Evolutionary conservation across 192 early-diverging fungal species (phyloP), one percentile per base, ranked within the genome.

Genomic region (Funneliformis geosporum): DNA sequence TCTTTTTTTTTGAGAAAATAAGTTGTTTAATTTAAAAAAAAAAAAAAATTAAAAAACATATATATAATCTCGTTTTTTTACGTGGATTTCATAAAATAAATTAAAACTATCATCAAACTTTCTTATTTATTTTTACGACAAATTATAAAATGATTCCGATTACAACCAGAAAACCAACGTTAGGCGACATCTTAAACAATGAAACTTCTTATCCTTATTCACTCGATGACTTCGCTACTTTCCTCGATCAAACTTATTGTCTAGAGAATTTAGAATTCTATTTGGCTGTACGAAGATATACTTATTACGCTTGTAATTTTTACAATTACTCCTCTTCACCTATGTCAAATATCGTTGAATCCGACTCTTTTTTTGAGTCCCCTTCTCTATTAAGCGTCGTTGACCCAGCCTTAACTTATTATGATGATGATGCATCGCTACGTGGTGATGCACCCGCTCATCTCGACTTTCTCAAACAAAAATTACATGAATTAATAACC

Each of bases 221-320:
- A 11, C 39, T 81, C 2, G 64, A 74, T 42, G 79, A 80, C 23
- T 85, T 83, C 60, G 75, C 75, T 21, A 71, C 74, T 12, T 83
- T 79, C 23, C 62, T 85, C 23, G 60, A 80, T 60, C 71, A 75
- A 80, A 75, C 83, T 10, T 82, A 82, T 62, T 84, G 81, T 55
- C 7, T 80, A 14, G 83, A 84, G 40, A 84, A 84, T 76, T 70
- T 84, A 2, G 71, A 73, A 6, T 84, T 84, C 25, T 84, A 75
- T 73, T 47, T 78, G 33, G 80, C 83, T 8, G 79, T 82, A 42
- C 80, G 79, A 71, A 50, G 62, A 55, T 84, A 84, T 47, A 76
- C 82, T 39, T 62, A 50, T 10, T 38, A 62, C 8, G 64, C 74
- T n/a, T 28, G 38, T 60, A 55, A 42, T 27, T 74, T 62, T 43